Evolutionary conservation across 208 protist species (phyloP), one percentile per base, ranked within the genome.

Genomic region (Leishmania martiniquensis): DNA sequence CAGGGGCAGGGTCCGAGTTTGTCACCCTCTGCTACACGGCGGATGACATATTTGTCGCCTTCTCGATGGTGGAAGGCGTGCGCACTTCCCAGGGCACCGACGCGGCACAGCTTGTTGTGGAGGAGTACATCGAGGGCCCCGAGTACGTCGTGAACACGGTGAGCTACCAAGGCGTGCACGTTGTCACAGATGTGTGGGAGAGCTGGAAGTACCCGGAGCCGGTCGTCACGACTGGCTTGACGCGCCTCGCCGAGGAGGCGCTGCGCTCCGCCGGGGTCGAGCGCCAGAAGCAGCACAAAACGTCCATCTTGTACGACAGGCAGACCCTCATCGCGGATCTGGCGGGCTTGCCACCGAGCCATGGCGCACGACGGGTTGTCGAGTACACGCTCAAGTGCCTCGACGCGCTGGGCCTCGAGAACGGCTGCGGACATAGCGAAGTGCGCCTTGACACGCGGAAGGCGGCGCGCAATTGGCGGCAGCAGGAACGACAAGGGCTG

Each of bases 91-190:
- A 91, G 71, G 44, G 79, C 54, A 90, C 90, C 22, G 81, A 89
- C 15, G 87, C 90, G 13, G 76, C 62, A 20, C 79, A 86, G 78
- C 89, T 97, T 78, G 77, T 94, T 0, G 75, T 97, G 5, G 89
- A 97, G 81, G 94, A 97, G 84, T 97, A 96, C 87, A 94, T 97
- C 71, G 91, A 94, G 17, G 94, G 94, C 12, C 78, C 75, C 5
- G 94, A 97, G 79, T 97, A 97, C 77, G 91, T 97, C 32, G 90
- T 97, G 51, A 90, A 97, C 77, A 87, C 86, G 62, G 90, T 96
- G 49, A 90, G 86, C 67, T 94, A 90, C 82, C 66, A 93, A 49
- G 89, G 91, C 66, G 71, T 77, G n/a, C 85, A 91, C 67, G 87
- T 94, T 45, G 92, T 96, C n/a, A 95, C 92, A 17, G 94, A 97